Evolutionary conservation across 768 basidiomycete species (phyloP), one percentile per base, ranked within the genome.

Genomic region (Naematelia aurantialba): DNA sequence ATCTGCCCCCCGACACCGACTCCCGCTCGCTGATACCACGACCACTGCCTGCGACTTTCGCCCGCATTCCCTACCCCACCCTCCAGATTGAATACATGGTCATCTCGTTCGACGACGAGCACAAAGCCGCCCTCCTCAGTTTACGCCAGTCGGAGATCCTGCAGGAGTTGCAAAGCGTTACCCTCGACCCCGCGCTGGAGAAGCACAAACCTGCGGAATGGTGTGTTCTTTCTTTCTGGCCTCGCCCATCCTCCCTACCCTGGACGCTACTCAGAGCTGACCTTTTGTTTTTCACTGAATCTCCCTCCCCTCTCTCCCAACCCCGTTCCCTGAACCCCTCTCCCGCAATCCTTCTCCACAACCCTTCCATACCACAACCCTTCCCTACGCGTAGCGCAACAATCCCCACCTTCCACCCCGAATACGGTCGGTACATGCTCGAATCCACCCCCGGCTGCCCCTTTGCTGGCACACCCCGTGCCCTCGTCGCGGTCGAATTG

Each of bases 61-160:
- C n/a, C n/a, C n/a, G n/a, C n/a, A n/a, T n/a, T n/a, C n/a, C n/a
- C n/a, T n/a, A n/a, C n/a, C n/a, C n/a, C n/a, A n/a, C n/a, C n/a
- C n/a, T n/a, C n/a, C n/a, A 96, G 93, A 82, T 99, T 66, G 96
- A 99, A 76, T 98, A 98, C 76, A 89, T 98, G 87, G 88, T 98
- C 62, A 81, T 97, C 58, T 81, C 85, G 10, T 87, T 94, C 76
- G 87, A 96, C 77, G 81, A 89, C 64, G 81, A 83, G 55, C 70
- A 82, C 46, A 89, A 87, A 79, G 87, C 85, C 61, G 96, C 91
- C 0, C 86, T 85, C 63, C 81, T 99, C 25, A 94, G 92, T 34
- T 83, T 99, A n/a, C 84, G 94, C 45, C 96, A 99, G 78, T 87
- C 88, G 1, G 93, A 98, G 79, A 94, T 98, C 65, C 82, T 99